Base-by-base conservation (phyloP, 768 basidiomycete genomes). In the Pleurotus cornucopiae region DNA sequence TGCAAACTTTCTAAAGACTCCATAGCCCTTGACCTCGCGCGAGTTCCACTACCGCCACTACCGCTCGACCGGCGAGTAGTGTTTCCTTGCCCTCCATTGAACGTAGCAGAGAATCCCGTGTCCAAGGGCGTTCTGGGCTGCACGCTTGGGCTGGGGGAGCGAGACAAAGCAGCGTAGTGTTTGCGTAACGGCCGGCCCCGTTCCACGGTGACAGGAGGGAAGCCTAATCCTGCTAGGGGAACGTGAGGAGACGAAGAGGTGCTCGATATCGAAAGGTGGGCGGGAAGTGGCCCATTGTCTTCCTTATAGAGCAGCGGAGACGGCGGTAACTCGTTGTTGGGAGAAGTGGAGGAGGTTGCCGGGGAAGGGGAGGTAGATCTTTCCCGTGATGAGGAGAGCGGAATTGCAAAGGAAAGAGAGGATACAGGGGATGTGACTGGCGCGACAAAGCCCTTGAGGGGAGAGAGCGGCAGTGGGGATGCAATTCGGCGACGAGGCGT, bases 61-160 rank as follows among this genome's bases (percentile, higher is more conserved):
- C 58, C 46, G 58, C 58, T 53, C 62, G 54, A 53, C 60, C 14
- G 46, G 20, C 21, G 46, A 47, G 16, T 20, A 25, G 13, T 5
- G 30, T 14, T 26, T 5, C 48, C 26, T 6, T 20, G 21, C 14
- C 26, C 34, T n/a, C 2, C 13, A 6, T n/a, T 34, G 26, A 49
- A 49, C 48, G 48, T 6, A 4, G 30, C 48, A 5, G 14, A 12
- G 3, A 20, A 55, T 1, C 56, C 60, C 4, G 67, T 55, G 41
- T 78, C 76, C 4, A 66, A 59, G 1, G 83, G 83, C 0, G 81
- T 83, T 5, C 68, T 61, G 0, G 79, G 79, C 1, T 72, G 69
- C 6, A 76, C 65, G 57, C 76, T 77, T 0, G 79, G 79, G 64
- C 79, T 81, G 6, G 73, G 69, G 4, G 79, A 81, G 16, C 79